phyloP scores from a whole-genome alignment of 2,329 filamentous ascomycete genomes.

The Mariannaea sp. region DNA sequence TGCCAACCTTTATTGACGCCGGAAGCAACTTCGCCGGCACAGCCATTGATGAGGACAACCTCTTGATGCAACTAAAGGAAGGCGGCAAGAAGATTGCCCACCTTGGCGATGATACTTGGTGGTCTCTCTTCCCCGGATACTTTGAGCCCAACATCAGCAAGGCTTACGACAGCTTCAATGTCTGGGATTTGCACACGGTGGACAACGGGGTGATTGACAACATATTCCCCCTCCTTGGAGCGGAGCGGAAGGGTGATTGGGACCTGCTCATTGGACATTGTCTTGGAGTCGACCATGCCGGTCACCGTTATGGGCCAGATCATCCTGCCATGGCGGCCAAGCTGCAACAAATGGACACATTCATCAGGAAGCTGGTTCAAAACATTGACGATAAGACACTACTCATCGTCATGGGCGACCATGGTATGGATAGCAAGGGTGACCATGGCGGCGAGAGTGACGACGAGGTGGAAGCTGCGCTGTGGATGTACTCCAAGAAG shows the following conservation, averaged over 20 bases:
- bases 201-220: constrained; percentile 94
- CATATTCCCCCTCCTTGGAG: constrained; percentile 79
- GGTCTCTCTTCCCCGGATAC: constrained; percentile 88
- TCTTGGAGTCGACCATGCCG: constrained; percentile 94
- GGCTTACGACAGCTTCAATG: constrained; percentile 96
- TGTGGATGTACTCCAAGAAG: constrained; percentile 98
- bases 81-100: constrained; percentile 80
- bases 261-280: constrained; percentile 95
- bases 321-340: constrained; percentile 92
- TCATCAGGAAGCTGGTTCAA: constrained; percentile 73
- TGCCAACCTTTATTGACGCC: constrained; percentile 92
- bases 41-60: constrained; percentile 90
- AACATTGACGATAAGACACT: constrained; percentile 83
- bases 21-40: constrained; percentile 96
- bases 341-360: constrained; percentile 84
- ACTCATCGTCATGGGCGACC: constrained; percentile 96
- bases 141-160: constrained; percentile 86
- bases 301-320: constrained; percentile 92
- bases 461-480: constrained; percentile 88
- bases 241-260: constrained; percentile 72
- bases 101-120: constrained; percentile 98
- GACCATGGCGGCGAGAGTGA: constrained; percentile 99
- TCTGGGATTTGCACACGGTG: constrained; percentile 96
- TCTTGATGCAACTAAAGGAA: constrained; percentile 69
- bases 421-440: constrained; percentile 96